Evolutionary conservation across 2,329 filamentous ascomycete genomes (phyloP).

Genomic region (Colletotrichum noveboracense): DNA sequence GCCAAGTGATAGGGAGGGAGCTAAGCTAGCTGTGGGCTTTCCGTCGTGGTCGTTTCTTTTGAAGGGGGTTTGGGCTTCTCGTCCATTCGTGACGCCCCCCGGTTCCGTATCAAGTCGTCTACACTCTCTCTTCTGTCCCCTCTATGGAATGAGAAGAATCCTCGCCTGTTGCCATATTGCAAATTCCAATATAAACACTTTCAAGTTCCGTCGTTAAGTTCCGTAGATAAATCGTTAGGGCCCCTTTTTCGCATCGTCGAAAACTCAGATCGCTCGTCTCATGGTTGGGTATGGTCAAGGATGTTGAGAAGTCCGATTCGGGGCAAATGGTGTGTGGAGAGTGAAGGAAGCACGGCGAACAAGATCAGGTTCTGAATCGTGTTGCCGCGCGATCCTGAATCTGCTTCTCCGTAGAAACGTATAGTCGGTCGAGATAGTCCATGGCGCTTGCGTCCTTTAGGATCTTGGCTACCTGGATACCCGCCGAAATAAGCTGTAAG

Average conservation of each 20-base stretch:
- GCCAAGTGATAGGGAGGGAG: slow-evolving; percentile 6
- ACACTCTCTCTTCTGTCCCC: slow-evolving; percentile 5
- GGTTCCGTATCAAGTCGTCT: slow-evolving; percentile 19
- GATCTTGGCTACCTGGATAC: slow-evolving; percentile 87
- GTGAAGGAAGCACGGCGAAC: not conserved
- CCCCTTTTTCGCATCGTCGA: not conserved
- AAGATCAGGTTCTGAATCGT: slow-evolving; percentile 41
- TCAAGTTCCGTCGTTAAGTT: slow-evolving; percentile 16
- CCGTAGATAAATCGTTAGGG: slow-evolving; percentile 10
- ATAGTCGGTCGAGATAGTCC: slow-evolving; percentile 81
- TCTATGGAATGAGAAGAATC: slow-evolving; percentile 15
- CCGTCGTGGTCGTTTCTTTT: slow-evolving; percentile 3
- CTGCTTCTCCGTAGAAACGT: slow-evolving; percentile 80
- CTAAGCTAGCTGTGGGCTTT: slow-evolving; percentile 8
- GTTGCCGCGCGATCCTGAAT: slow-evolving; percentile 70
- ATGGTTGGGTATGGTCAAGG: not conserved
- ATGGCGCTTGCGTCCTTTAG: slow-evolving; percentile 84
- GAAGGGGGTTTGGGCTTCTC: not conserved
- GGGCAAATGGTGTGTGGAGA: not conserved
- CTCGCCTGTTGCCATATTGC: not conserved
- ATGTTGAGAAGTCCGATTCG: not conserved
- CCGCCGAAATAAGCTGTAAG: slow-evolving; percentile 84
- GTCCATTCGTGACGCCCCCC: not conserved
- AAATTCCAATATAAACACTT: not conserved
- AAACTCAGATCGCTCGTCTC: not conserved